phyloP scores from a whole-genome alignment of 164 flowering plant species.

The Houttuynia cordata region DNA sequence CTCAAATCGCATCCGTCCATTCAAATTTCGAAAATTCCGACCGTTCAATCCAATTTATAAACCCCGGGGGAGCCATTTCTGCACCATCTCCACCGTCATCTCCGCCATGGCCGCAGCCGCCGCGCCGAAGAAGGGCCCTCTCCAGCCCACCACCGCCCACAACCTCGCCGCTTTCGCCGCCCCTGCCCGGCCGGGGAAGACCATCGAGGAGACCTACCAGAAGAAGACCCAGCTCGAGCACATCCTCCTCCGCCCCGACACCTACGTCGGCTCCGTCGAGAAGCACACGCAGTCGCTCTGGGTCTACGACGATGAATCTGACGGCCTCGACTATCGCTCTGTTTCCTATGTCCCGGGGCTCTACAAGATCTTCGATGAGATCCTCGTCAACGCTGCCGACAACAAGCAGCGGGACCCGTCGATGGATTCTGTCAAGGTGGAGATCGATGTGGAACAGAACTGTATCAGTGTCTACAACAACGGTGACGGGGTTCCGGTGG shows the following conservation, averaged over 20 bases:
- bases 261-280: constrained; percentile 88
- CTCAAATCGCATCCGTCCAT: neutral
- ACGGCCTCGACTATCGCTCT: constrained; percentile 43
- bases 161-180: constrained; percentile 21
- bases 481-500: constrained; percentile 91
- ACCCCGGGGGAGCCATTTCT: neutral
- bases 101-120: constrained; percentile 18
- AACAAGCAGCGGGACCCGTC: constrained; percentile 92
- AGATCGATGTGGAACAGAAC: constrained; percentile 57
- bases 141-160: constrained; percentile 44
- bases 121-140: constrained; percentile 24
- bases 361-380: constrained; percentile 96
- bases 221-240: constrained; percentile 93
- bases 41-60: neutral
- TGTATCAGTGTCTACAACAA: constrained; percentile 63
- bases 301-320: constrained; percentile 38
- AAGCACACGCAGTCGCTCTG: constrained; percentile 81
- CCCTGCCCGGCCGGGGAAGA: constrained; percentile 20
- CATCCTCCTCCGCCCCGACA: constrained; percentile 96
- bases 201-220: constrained; percentile 93
- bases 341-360: constrained; percentile 82
- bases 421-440: constrained; percentile 68
- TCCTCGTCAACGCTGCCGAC: constrained; percentile 92
- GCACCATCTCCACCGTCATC: constrained; percentile 1
- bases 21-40: neutral